Conservation (phyloP, 305 asterid species). For the Fraxinus albicans region DNA sequence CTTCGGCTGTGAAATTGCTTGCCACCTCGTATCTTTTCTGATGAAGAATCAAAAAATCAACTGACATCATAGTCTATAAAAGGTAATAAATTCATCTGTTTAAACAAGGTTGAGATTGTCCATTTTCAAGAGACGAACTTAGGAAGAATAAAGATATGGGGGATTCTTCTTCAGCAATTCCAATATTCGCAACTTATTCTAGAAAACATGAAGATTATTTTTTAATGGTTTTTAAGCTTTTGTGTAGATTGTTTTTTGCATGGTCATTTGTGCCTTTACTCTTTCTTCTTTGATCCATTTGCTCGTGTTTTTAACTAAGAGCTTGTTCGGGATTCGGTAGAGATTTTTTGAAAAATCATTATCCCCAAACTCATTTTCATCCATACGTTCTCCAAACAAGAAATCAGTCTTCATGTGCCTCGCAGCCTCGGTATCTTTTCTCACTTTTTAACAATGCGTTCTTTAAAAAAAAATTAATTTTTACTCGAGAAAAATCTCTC, state of each 20-base stretch:
- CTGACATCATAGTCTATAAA: slow-evolving; percentile 4
- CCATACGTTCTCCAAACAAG: not conserved
- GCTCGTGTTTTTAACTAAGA: not conserved
- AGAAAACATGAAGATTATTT: slow-evolving; percentile 23
- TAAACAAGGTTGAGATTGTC: slow-evolving; percentile 27
- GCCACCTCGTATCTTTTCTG: slow-evolving; percentile 5
- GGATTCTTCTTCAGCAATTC: slow-evolving; percentile 24
- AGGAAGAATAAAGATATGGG: slow-evolving; percentile 33
- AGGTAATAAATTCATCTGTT: slow-evolving; percentile 22
- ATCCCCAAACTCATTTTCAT: not conserved
- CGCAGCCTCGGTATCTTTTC: too few relatives aligned
- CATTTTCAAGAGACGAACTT: slow-evolving; percentile 21
- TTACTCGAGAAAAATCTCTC: not conserved
- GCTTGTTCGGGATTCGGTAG: not conserved
- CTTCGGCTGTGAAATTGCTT: slow-evolving; percentile 19
- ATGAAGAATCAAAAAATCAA: slow-evolving; percentile 3
- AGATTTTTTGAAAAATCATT: not conserved
- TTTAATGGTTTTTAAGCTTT: slow-evolving; percentile 22
- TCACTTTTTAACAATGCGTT: not conserved
- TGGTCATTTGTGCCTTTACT: not conserved
- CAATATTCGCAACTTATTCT: slow-evolving; percentile 10
- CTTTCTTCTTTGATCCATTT: not conserved
- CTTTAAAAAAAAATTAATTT: too few relatives aligned
- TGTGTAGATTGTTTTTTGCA: slow-evolving; percentile 13
- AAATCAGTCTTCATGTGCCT: not conserved